Base-by-base conservation (phyloP, 805 yeast species). In the Kuraishia ogatae region DNA sequence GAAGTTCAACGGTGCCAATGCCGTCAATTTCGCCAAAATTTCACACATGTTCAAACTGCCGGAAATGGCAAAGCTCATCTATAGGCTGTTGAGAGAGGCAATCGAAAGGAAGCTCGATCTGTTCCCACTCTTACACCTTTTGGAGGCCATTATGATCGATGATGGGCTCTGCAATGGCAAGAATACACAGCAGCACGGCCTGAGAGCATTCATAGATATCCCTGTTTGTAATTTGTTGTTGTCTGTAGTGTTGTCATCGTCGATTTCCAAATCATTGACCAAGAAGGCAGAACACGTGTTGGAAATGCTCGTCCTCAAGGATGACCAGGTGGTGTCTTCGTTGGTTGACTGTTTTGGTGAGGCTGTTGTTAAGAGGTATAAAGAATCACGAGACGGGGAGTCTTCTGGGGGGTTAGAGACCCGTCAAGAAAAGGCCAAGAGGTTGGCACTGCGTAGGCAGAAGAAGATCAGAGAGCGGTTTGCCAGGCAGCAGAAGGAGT, bases 401-500 rank as follows among this genome's bases (percentile, higher is more conserved):
- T 73, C 72, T n/a, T 63, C 64, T 2, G 65, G 64, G 2, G 54
- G 56, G 7, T 63, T 72, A 47, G 89, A 84, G 64, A 77, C 83
- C 7, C 84, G 81, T 56, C 62, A 73, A 39, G 89, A 83, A 47
- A 76, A 78, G 51, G 76, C 74, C 56, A 82, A 76, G 64, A 69
- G 84, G 57, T 54, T 79, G n/a, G 88, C 89, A 2, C 76, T 81
- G 56, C 78, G 79, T 58, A 75, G 89, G 54, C 87, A 82, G 62
- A 79, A 78, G 49, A 84, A 78, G 60, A 75, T 87, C 10, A 64
- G 85, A 75, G 78, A 76, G 26, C 84, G 80, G 62, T 82, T 87
- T 74, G 79, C 81, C 22, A 83, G 76, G 55, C 83, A 80, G 59
- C 72, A 82, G 54, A 64, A 68, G 23, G 65, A 68, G 49, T 81